Conservation (phyloP, 148 eudicot genomes). For the Rhododendron kiyosumense region DNA sequence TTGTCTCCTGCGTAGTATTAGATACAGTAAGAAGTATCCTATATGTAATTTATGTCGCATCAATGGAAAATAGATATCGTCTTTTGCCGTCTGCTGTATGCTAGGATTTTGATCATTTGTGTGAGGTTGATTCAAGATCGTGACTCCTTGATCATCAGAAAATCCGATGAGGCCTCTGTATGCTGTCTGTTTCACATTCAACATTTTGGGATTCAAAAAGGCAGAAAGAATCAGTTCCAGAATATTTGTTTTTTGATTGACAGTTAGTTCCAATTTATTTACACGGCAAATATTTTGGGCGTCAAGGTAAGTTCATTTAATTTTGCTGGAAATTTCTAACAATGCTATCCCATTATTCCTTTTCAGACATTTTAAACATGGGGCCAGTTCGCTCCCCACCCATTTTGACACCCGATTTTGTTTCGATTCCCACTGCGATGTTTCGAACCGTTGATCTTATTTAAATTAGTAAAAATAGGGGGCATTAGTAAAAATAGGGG, state of each 20-base stretch:
- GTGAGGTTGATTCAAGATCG: neutral
- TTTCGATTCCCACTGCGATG: too few relatives aligned
- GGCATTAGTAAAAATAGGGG: too few relatives aligned
- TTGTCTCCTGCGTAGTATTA: neutral
- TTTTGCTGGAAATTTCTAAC: neutral
- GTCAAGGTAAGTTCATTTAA: neutral
- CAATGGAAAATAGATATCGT: neutral
- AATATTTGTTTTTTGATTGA: too few relatives aligned
- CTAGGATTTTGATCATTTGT: neutral
- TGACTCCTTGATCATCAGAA: neutral
- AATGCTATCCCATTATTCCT: too few relatives aligned
- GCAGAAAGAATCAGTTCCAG: neutral
- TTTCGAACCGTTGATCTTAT: too few relatives aligned
- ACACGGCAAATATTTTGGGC: neutral
- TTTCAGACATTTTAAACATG: too few relatives aligned
- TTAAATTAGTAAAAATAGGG: too few relatives aligned
- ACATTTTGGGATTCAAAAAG: neutral
- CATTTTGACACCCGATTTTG: too few relatives aligned
- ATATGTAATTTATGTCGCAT: neutral
- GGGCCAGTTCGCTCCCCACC: too few relatives aligned
- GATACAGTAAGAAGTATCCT: neutral
- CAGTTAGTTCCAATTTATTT: too few relatives aligned
- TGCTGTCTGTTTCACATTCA: neutral
- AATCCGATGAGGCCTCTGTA: neutral
- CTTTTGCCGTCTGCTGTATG: neutral